Percentiles rank a stretch among this genome's conserved stretches.
Evolutionary conservation across 768 basidiomycete species (phyloP).

Genomic region (Gyrodon lividus): DNA sequence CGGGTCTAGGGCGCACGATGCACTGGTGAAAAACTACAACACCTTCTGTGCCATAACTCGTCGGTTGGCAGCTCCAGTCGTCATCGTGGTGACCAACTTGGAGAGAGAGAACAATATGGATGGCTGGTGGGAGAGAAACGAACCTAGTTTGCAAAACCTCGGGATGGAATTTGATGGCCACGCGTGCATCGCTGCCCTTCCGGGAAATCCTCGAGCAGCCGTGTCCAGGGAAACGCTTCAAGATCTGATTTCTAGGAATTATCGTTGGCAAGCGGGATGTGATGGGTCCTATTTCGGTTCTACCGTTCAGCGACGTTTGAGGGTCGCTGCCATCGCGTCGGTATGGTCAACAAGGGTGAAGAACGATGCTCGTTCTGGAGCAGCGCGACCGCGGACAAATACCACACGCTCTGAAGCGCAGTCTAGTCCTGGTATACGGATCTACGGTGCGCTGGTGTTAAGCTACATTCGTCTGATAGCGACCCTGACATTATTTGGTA

Average conservation of each 20-base stretch:
- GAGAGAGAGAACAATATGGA: constrained; percentile 30
- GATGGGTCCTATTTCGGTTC: constrained; percentile 14
- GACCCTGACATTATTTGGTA: too few relatives aligned
- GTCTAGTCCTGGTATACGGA: too few relatives aligned
- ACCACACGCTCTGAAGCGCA: too few relatives aligned
- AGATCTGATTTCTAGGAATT: constrained; percentile 10
- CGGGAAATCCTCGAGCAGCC: not conserved
- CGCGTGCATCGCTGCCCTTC: constrained; percentile 38
- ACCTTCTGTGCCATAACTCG: constrained; percentile 38
- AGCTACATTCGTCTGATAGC: too few relatives aligned
- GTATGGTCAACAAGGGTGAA: too few relatives aligned
- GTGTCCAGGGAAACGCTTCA: constrained; percentile 17
- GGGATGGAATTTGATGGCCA: constrained; percentile 36
- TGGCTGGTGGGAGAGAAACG: constrained; percentile 33
- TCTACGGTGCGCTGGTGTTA: too few relatives aligned
- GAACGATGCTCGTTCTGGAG: too few relatives aligned
- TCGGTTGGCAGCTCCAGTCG: constrained; percentile 34
- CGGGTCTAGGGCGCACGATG: constrained; percentile 32
- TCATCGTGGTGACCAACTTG: constrained; percentile 36
- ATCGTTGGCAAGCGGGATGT: constrained; percentile 7
- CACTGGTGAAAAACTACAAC: constrained; percentile 31
- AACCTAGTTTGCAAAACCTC: constrained; percentile 18
- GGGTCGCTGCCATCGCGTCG: too few relatives aligned
- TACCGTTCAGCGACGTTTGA: not conserved
- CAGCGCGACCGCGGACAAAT: too few relatives aligned